phyloP scores from a whole-genome alignment of 306 rosid species.

The Canavalia gladiata region DNA sequence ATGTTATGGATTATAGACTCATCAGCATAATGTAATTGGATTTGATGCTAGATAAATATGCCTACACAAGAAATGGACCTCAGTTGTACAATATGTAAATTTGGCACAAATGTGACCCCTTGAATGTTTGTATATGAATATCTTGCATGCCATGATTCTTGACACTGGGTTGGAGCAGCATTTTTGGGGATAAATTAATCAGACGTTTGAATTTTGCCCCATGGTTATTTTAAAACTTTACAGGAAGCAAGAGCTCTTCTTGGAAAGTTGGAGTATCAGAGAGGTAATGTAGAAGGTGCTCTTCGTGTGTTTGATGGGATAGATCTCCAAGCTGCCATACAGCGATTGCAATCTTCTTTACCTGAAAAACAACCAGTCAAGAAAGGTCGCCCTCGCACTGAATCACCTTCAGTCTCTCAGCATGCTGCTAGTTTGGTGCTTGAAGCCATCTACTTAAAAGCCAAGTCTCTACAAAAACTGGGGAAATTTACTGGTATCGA shows the following conservation, averaged over 20 bases:
- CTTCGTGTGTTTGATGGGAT: constrained; percentile 94
- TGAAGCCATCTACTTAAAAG: constrained; percentile 96
- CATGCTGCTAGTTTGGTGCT: constrained; percentile 95
- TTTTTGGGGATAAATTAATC: constrained; percentile 14
- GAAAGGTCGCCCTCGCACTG: constrained; percentile 70
- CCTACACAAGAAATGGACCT: constrained; percentile 21
- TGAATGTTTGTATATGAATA: background rate
- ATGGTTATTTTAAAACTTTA: constrained; percentile 39
- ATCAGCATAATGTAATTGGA: background rate
- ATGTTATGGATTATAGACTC: background rate
- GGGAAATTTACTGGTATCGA: constrained; percentile 74
- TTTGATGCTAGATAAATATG: constrained; percentile 23
- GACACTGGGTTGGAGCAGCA: constrained; percentile 4
- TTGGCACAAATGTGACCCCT: constrained; percentile 11
- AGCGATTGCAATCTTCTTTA: constrained; percentile 78
- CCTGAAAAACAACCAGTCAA: constrained; percentile 68
- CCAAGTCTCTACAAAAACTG: constrained; percentile 89
- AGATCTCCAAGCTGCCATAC: constrained; percentile 93
- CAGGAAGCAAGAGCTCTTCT: constrained; percentile 99
- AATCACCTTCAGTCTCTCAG: constrained; percentile 77
- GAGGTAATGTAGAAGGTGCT: constrained; percentile 97
- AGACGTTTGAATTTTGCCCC: constrained; percentile 10
- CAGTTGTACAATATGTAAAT: constrained; percentile 1
- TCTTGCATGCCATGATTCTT: constrained; percentile 17
- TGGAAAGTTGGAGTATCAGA: constrained; percentile 96